These are phyloP conservation scores for Rutidosis leptorrhynchoides DNA, from an alignment of 129 eudicot genomes.

Conservation along the genomic window DNA sequence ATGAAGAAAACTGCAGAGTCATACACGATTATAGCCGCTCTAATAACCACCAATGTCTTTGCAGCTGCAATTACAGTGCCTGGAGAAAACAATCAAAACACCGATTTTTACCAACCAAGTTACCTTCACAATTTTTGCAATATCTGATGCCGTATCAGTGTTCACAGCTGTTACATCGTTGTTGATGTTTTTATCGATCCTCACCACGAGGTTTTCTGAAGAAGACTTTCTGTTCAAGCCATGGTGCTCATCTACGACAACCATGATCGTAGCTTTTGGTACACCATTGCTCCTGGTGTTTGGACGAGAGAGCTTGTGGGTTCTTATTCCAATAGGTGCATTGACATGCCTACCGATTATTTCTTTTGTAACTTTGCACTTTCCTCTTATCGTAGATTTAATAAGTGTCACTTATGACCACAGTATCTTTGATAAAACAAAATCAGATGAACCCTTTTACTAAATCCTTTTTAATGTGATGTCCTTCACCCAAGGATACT, in stretches of 20 bases:
- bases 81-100: conserved; percentile 18
- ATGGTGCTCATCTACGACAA: background rate
- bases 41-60: conserved; percentile 28
- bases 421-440: background rate
- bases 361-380: background rate
- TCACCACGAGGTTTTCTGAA: conserved; percentile 17
- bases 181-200: conserved; percentile 11
- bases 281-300: conserved; percentile 1
- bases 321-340: background rate
- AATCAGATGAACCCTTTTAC: background rate
- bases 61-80: conserved; percentile 32
- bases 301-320: background rate
- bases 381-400: background rate
- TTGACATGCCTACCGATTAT: conserved; percentile 6
- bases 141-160: background rate
- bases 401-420: conserved; percentile 2
- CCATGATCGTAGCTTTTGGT: conserved; percentile 21
- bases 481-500: no score
- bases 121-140: background rate
- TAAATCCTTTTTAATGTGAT: background rate
- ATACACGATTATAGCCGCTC: conserved; percentile 27
- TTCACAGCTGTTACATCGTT: conserved; percentile 12
- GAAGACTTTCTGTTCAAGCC: conserved; percentile 15
- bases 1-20: conserved; percentile 30
- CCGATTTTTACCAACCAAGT: background rate